These are phyloP conservation scores for Podila clonocystis DNA, from an alignment of 192 early-diverging fungal species.

Conservation along the genomic window DNA sequence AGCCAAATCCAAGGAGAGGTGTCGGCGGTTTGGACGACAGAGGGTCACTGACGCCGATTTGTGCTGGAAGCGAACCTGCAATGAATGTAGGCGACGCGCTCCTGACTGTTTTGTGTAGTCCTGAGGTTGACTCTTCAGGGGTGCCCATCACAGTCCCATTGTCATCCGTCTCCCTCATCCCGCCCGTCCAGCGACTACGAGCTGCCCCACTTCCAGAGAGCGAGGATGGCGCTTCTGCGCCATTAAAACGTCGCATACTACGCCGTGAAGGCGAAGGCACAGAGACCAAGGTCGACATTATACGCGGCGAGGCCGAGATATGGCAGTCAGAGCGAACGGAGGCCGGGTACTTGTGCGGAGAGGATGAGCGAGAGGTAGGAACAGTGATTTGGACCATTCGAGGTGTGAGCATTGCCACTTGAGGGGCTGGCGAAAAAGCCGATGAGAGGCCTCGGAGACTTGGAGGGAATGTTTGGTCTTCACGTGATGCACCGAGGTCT, in stretches of 20 bases:
- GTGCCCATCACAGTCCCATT: not conserved
- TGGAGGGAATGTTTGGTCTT: not conserved
- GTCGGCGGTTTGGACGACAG: conserved; percentile 7
- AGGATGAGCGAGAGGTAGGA: not conserved
- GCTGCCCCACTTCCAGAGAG: no score
- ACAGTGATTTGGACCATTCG: not conserved
- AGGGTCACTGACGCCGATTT: conserved; percentile 10
- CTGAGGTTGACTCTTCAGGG: not conserved
- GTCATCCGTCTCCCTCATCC: not conserved
- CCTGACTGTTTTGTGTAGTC: not conserved
- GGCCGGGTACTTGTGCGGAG: not conserved
- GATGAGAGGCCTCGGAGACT: not conserved
- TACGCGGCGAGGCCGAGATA: not conserved
- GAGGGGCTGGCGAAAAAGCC: not conserved
- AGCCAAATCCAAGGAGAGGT: conserved; percentile 9
- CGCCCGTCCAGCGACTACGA: not conserved
- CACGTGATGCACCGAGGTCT: not conserved
- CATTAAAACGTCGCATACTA: not conserved
- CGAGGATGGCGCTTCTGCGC: not conserved
- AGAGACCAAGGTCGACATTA: not conserved
- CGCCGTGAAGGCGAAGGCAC: not conserved
- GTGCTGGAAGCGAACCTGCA: not conserved
- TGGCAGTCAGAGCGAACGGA: not conserved
- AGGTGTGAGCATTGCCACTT: not conserved
- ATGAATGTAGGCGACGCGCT: not conserved